Conservation (phyloP, 2,329 filamentous ascomycete genomes). For the Exophiala spinifera region DNA sequence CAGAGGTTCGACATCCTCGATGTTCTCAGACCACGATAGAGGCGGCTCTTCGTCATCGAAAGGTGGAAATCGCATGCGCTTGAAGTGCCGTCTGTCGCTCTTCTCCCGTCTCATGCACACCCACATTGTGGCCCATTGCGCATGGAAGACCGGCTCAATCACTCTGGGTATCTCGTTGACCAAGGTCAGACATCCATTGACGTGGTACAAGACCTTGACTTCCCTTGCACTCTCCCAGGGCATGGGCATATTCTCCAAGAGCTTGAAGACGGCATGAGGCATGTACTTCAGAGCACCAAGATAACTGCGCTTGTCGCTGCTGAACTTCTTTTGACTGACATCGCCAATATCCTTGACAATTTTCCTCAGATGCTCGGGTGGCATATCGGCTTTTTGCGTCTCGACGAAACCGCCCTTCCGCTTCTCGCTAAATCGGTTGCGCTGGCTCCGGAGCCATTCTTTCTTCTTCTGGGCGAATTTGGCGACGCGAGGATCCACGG, state of each 20-base stretch:
- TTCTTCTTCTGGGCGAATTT: conserved; percentile 99
- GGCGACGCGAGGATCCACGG: conserved; percentile 76
- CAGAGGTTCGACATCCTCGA: conserved; percentile 94
- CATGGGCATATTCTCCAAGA: conserved; percentile 99
- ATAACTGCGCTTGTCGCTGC: conserved; percentile 96
- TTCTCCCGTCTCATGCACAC: conserved; percentile 97
- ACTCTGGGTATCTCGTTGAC: conserved; percentile 96
- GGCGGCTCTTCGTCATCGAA: conserved; percentile 99
- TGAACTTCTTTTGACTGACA: conserved; percentile 99
- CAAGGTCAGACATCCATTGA: conserved; percentile 93
- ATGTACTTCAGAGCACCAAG: conserved; percentile 97
- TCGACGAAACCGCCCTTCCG: conserved; percentile 94
- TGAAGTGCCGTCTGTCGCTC: conserved; percentile 92
- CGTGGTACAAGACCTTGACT: conserved; percentile 96
- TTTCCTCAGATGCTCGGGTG: conserved; percentile 95
- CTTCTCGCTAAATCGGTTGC: conserved; percentile 94
- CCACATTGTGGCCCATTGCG: conserved; percentile 99
- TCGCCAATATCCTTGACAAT: conserved; percentile 98
- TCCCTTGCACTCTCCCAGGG: conserved; percentile 96
- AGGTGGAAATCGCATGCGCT: conserved; percentile 97
- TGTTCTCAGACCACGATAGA: conserved; percentile 96
- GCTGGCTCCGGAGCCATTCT: conserved; percentile 90
- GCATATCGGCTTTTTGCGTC: conserved; percentile 98
- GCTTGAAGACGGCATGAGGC: conserved; percentile 95
- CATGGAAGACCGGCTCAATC: conserved; percentile 95